These are phyloP conservation scores for Striga asiatica DNA, from an alignment of 257 asterid genomes.

Conservation along the genomic window DNA sequence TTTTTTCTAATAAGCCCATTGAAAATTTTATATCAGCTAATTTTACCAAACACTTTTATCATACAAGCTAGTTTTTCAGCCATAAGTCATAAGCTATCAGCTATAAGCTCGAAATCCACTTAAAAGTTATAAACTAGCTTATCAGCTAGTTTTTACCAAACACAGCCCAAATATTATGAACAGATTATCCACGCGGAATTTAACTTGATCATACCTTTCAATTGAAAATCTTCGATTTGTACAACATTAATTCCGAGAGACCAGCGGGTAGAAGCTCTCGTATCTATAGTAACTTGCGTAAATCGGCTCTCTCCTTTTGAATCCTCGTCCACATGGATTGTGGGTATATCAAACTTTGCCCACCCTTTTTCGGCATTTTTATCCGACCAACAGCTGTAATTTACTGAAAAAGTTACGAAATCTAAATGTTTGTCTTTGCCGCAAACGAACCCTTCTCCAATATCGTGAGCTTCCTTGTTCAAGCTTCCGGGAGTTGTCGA, in stretches of 20 bases:
- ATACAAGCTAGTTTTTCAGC: too few relatives aligned
- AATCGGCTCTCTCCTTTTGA: slow-evolving; percentile 36
- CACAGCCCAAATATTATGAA: too few relatives aligned
- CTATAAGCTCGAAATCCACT: too few relatives aligned
- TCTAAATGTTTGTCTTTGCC: slow-evolving; percentile 55
- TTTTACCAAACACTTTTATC: too few relatives aligned
- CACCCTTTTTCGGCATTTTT: slow-evolving; percentile 43
- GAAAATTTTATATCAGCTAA: too few relatives aligned
- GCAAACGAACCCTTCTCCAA: slow-evolving; percentile 69
- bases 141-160: too few relatives aligned
- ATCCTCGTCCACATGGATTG: slow-evolving; percentile 46
- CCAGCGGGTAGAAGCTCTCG: slow-evolving; percentile 76
- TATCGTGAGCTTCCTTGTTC: slow-evolving; percentile 51
- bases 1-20: too few relatives aligned
- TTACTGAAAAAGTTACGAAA: slow-evolving; percentile 73
- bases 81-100: too few relatives aligned
- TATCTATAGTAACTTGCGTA: slow-evolving; percentile 43
- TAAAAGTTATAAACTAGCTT: too few relatives aligned
- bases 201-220: slow-evolving; percentile 59
- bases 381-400: slow-evolving; percentile 70
- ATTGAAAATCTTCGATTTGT: slow-evolving; percentile 69
- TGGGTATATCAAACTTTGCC: slow-evolving; percentile 63
- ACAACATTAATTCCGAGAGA: slow-evolving; percentile 59
- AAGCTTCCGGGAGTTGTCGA: slow-evolving; percentile 83
- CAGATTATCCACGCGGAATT: background rate